These are phyloP conservation scores for Xylariales sp. DNA, from an alignment of 2,329 filamentous ascomycete species.

Conservation along the genomic window DNA sequence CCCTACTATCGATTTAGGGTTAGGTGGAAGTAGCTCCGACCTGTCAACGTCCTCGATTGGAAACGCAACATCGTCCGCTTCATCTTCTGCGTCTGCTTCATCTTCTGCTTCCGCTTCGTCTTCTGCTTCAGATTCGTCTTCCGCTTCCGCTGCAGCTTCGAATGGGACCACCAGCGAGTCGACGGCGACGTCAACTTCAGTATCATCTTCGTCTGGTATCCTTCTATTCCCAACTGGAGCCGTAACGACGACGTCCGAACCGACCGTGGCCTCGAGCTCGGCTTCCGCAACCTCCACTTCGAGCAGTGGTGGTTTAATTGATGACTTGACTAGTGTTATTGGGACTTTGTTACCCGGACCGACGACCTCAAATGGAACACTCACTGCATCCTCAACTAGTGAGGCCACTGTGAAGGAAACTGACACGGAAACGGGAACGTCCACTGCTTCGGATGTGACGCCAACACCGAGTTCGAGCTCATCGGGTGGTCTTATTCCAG, in stretches of 20 bases:
- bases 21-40: neutral
- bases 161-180: slow-evolving; percentile 17
- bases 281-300: slow-evolving; percentile 28
- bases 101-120: neutral
- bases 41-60: slow-evolving; percentile 22
- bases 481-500: slow-evolving; percentile 7
- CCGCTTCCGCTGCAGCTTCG: neutral
- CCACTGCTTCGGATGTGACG: slow-evolving; percentile 1
- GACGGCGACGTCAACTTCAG: neutral
- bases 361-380: slow-evolving; percentile 25
- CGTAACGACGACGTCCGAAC: slow-evolving; percentile 38
- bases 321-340: slow-evolving; percentile 34
- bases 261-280: slow-evolving; percentile 30
- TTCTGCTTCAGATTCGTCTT: neutral
- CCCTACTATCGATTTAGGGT: slow-evolving; percentile 37
- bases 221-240: slow-evolving; percentile 47
- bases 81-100: neutral
- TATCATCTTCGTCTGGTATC: slow-evolving; percentile 44
- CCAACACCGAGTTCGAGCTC: slow-evolving; percentile 29
- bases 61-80: slow-evolving; percentile 27
- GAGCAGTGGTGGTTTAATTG: slow-evolving; percentile 42
- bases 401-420: slow-evolving; percentile 18
- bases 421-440: slow-evolving; percentile 1
- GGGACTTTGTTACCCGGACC: slow-evolving; percentile 23
- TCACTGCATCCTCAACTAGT: slow-evolving; percentile 14